Base-by-base conservation (phyloP, 768 basidiomycete species). In the Lactifluus rugatus region DNA sequence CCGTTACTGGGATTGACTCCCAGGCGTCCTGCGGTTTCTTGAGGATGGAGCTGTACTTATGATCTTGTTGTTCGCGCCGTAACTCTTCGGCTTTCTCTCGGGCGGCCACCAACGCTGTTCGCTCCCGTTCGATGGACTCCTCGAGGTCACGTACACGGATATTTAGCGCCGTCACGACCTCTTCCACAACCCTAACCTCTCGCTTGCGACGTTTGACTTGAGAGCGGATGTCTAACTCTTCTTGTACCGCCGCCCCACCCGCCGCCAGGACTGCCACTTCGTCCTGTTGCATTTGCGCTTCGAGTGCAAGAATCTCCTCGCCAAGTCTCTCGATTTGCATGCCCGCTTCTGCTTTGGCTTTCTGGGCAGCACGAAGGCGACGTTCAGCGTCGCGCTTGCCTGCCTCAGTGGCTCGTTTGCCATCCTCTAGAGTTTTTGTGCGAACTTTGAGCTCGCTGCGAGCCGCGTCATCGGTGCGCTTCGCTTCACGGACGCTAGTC, bases 381-480 rank as follows among this genome's bases (percentile, higher is more conserved):
- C 89, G 93, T 72, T 98, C 95, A 4, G 87, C 91, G 48, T 97
- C 94, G 46, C 83, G 79, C 68, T 83, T 87, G 52, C 76, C 71
- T 51, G 80, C 76, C 71, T 99, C 96, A 11, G 93, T 91, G 28
- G 75, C 75, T 32, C 95, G 84, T 71, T 86, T 89, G 54, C 82
- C 74, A 69, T 99, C 95, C 64, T 99, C 95, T 2, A 97, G 74
- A 2, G 76, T 70, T 72, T 94, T 95, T 48, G 88, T 89, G 49
- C 85, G 84, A n/a, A 78, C 70, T 70, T 92, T 93, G 55, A 89
- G 73, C 67, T 96, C 93, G 23, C 79, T 71, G 52, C 89, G 81
- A 23, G 81, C 79, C 3, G 76, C 75, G 65, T 99, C 95, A 68
- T 98, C 95, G 62, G 85, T 80, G 41, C 85, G 86, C 70, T 89